phyloP scores from a whole-genome alignment of 2,329 filamentous ascomycete species.

The Microsporum audouinii region DNA sequence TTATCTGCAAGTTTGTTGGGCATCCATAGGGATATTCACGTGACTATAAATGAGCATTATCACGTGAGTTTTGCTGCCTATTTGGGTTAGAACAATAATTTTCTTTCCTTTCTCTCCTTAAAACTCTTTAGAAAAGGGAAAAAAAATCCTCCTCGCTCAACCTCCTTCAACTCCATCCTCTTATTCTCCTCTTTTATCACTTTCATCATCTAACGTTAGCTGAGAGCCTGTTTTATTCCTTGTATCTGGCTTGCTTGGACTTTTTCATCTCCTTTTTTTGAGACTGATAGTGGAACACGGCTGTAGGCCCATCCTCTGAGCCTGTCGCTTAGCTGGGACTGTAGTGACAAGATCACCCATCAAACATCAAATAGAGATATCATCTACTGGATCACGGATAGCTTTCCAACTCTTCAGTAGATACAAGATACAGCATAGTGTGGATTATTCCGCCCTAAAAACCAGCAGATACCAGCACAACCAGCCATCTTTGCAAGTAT shows the following conservation, averaged over 20 bases:
- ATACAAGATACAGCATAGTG: slow-evolving; percentile 4
- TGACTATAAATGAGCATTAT: not conserved
- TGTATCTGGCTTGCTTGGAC: not conserved
- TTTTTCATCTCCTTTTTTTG: not conserved
- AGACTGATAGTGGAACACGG: not conserved
- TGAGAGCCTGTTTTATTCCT: not conserved
- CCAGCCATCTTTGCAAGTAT: slow-evolving; percentile 5
- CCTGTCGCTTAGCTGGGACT: slow-evolving; percentile 1
- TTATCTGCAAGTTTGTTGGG: too few species aligned
- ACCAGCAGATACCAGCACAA: not conserved
- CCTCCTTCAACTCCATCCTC: not conserved
- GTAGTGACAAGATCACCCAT: slow-evolving; percentile 4
- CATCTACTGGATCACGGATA: slow-evolving; percentile 5
- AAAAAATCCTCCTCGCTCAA: not conserved
- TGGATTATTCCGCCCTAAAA: not conserved
- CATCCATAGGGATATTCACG: not conserved
- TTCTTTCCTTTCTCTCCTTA: not conserved
- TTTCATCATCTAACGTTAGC: not conserved
- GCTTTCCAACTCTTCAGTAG: slow-evolving; percentile 4
- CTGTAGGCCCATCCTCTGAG: not conserved
- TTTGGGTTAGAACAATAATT: not conserved
- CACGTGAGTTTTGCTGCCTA: not conserved
- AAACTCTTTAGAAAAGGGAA: not conserved
- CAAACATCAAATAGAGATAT: slow-evolving; percentile 1
- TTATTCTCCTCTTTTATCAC: not conserved